Evolutionary conservation across 305 asterid genomes (phyloP).

Genomic region (Solanum chacoense): DNA sequence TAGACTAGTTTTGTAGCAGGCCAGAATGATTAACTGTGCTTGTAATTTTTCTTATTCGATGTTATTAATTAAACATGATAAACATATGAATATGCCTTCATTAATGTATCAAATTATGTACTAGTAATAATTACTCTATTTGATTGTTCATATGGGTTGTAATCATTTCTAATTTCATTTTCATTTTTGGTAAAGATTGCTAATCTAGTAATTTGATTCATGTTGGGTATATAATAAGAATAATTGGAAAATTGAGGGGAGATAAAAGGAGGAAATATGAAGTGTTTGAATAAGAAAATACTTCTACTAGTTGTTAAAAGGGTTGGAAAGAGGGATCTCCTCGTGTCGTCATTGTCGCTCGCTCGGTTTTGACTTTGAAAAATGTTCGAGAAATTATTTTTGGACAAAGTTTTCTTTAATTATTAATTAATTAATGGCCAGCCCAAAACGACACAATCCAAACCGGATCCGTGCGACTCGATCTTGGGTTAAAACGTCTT

Average conservation of each 20-base stretch:
- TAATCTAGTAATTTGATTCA: not conserved
- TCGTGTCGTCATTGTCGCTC: rapidly evolving
- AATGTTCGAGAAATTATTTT: too few species aligned
- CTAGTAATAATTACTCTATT: not conserved
- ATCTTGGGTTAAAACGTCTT: too few species aligned
- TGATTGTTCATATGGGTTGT: too few species aligned
- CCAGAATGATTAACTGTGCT: not conserved
- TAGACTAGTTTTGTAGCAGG: not conserved
- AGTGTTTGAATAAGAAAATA: not conserved
- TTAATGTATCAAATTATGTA: not conserved
- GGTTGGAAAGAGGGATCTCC: not conserved
- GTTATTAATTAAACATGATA: not conserved
- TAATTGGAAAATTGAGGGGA: not conserved
- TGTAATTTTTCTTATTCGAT: not conserved
- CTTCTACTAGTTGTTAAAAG: not conserved
- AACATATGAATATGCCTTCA: not conserved
- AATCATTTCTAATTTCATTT: not conserved
- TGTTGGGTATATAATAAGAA: not conserved
- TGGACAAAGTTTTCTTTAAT: not conserved
- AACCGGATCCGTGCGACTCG: not conserved
- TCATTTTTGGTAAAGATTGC: not conserved
- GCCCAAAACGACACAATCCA: not conserved
- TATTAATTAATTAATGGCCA: not conserved
- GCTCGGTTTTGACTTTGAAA: not conserved
- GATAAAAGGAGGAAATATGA: not conserved